Conservation (phyloP, 306 rosid genomes). For the Benincasa hispida region DNA sequence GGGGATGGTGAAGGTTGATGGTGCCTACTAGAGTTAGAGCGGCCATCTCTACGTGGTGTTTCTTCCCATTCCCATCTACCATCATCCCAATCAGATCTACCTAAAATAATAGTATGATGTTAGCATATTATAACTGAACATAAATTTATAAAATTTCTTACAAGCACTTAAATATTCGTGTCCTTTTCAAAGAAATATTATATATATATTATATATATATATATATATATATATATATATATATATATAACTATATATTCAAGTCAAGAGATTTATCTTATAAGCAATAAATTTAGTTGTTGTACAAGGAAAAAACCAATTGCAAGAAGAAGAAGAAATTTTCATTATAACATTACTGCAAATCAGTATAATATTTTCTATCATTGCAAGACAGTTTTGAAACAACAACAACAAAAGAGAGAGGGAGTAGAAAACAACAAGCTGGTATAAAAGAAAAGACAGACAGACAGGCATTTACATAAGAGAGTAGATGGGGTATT, state of each 20-base stretch:
- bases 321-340: neutral
- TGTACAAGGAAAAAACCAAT: neutral
- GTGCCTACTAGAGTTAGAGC: constrained; percentile 41
- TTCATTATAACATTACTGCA: neutral
- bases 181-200: neutral
- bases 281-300: neutral
- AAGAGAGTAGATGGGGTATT: neutral
- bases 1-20: constrained; percentile 91
- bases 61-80: constrained; percentile 98
- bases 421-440: neutral
- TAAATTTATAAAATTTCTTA: neutral
- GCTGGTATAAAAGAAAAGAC: neutral
- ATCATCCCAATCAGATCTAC: constrained; percentile 91
- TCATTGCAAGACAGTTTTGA: neutral
- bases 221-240: no score
- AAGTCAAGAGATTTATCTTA: neutral
- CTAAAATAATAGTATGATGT: constrained; percentile 21
- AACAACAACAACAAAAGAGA: neutral
- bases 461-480: neutral
- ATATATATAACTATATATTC: no score
- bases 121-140: neutral
- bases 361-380: neutral
- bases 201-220: no score
- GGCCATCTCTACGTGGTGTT: constrained; percentile 61
- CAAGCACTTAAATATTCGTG: neutral